Base-by-base conservation (phyloP, 176 grass and related monocot genomes). In the Saccharum spontaneum region DNA sequence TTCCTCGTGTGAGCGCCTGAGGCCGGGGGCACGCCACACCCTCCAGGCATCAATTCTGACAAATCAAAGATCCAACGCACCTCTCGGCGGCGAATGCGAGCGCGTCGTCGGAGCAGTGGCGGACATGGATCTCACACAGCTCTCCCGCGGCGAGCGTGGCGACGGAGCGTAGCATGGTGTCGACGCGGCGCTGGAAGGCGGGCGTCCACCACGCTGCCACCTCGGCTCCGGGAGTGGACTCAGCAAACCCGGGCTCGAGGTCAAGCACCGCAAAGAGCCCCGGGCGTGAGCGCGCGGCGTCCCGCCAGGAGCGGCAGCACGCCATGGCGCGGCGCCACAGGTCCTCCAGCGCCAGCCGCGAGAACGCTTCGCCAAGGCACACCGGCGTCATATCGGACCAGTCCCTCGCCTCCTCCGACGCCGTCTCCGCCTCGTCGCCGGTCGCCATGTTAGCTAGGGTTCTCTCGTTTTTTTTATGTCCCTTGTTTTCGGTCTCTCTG, bases 171-270 rank as follows among this genome's bases (percentile, higher is more conserved):
- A 98, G 86, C 96, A 95, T 98, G 18, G 76, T 82, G 80, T 98
- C 96, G 31, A 95, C 74, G 37, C 96, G 92, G 72, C 91, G 86
- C 86, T 97, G 91, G 85, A 98, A 98, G 60, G 93, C 89, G 67
- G 96, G 96, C 14, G 91, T 98, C 96, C 96, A 98, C 96, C 93
- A 98, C 62, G 71, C 73, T 22, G 91, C 77, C 1, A 63, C 54
- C 15, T 93, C 96, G 2, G 85, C n/a, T 13, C 83, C 68, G 18
- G 86, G 66, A 63, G 73, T 69, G 14, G 84, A 57, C 40, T 88
- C 91, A 16, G 44, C 71, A 57, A 98, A 98, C 46, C 83, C 80
- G 24, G 89, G 89, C 28, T 85, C 96, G 6, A 98, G 91, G 79
- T 98, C 81, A 43, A 95, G 86, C 23, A 46, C 63, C 5, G 83